Base-by-base conservation (phyloP, 805 yeast genomes). In the Zygoascus flipseniorum region DNA sequence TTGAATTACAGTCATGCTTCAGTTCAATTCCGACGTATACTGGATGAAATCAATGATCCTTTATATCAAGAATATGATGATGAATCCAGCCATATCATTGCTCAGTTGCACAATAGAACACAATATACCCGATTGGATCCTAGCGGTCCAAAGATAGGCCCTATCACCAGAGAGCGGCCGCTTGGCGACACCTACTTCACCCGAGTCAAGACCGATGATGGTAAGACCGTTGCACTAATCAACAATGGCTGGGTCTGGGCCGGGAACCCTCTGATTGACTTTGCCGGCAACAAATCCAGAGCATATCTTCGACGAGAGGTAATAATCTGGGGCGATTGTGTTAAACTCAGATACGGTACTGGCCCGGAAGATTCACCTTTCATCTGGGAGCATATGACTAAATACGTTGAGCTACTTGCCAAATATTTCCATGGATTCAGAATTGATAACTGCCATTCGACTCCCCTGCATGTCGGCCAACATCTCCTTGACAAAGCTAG, bases 181-280 rank as follows among this genome's bases (percentile, higher is more conserved):
- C 72, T 92, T 41, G 79, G 86, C 1, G 98, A 92, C 68, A 82
- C 90, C 4, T 92, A 92, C 68, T 92, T 93, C 67, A 89, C 97
- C 1, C 73, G 89, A 54, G 80, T 90, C 60, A 65, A 60, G 2
- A 77, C 68, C 48, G 67, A 70, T 0, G 64, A 64, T 2, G 92
- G 89, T 2, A 74, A 76, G 41, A 83, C 83, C 72, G 59, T 65
- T 8, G 72, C 69, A 2, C 72, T 92, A 55, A 98, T 96, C 2
- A 93, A 93, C 65, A 92, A 93, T 64, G 99, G 99, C 47, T 92
- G 98, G 97, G 89, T 93, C 53, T 92, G 99, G 99, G 90, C 88
- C 51, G 97, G 96, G 10, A 83, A 92, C 60, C 97, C 98, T 1
- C 70, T 90, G 54, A 85, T 88, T 2, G 98, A 92, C 70, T 92